phyloP scores from a whole-genome alignment of 257 asterid species.

The Pogostemon cablin region DNA sequence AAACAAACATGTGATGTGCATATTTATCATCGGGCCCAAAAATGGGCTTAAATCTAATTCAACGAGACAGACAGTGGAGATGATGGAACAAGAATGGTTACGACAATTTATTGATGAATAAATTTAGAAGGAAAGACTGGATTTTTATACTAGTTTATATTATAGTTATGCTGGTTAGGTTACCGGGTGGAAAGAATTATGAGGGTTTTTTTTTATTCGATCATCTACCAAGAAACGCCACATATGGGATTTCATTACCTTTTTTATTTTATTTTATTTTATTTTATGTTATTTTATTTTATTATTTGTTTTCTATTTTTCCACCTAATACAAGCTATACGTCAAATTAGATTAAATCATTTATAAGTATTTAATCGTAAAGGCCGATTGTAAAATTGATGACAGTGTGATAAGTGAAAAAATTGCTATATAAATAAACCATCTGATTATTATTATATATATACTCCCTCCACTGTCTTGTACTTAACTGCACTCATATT shows the following conservation, averaged over 20 bases:
- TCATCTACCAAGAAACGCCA: conserved; percentile 31
- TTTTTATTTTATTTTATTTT: not conserved
- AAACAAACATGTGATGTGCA: conserved; percentile 26
- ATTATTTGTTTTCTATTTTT: not conserved
- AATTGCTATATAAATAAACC: no score
- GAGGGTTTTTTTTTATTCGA: conserved; percentile 28
- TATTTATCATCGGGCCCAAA: conserved; percentile 16
- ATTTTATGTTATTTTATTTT: not conserved
- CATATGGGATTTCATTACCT: conserved; percentile 27
- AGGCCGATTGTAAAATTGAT: no score
- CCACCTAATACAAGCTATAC: not conserved
- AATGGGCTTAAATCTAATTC: conserved; percentile 35
- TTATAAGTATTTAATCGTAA: no score
- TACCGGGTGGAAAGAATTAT: conserved; percentile 35
- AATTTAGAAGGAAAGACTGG: conserved; percentile 10
- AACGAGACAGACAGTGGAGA: conserved; percentile 16
- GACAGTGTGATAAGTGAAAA: no score
- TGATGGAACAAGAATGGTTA: conserved; percentile 25
- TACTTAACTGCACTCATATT: no score
- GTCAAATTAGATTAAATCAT: no score
- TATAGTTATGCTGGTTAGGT: conserved; percentile 35
- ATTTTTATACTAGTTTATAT: conserved; percentile 30
- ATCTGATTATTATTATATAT: no score
- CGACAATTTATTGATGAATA: not conserved
- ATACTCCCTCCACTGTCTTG: no score